Base-by-base conservation (phyloP, 2,329 filamentous ascomycete species). In the Torrubiellomyces zombiae region DNA sequence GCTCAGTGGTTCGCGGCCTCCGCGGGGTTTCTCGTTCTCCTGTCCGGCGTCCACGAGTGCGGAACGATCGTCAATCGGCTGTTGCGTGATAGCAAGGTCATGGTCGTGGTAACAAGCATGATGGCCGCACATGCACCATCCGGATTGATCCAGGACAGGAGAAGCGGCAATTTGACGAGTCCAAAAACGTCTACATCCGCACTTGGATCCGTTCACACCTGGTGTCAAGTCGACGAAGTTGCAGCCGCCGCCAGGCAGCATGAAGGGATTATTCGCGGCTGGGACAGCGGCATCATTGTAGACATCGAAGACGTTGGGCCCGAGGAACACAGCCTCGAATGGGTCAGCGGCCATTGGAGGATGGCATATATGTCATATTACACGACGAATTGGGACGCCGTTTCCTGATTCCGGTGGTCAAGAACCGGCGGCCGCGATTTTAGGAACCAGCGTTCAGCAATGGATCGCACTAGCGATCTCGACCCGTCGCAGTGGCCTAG, bases 141-240 rank as follows among this genome's bases (percentile, higher is more conserved):
- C 50, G 15, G 51, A 38, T 38, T 67, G 56, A 26, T 58, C 57
- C 27, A 44, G 35, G 20, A 47, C 40, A 23, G 48, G 40, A 24
- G 45, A 42, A 16, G 38, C 47, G 22, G 41, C 34, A 27, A 43
- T 36, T 27, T 47, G 48, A 32, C 57, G 58, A 38, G 56, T 58
- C 64, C 65, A 72, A 47, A 71, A 72, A 26, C 65, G 64, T 35
- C 66, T 65, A 36, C 67, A 72, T 40, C 67, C 67, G 33, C 67
- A 72, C 31, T 56, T 57, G 16, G 58, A 51, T 29, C 60, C 63
- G 39, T 55, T 56, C 32, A 63, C 52, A 29, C 65, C 58, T 30
- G 57, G 55, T 4, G 49, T 56, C 28, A 67, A 39, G 37, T 71
- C 63, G 30, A 66, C 57, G 39, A 58, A 71, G 43, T 70, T 68